These are phyloP conservation scores for Allium cepa DNA, from an alignment of 106 monocot species.

Conservation along the genomic window DNA sequence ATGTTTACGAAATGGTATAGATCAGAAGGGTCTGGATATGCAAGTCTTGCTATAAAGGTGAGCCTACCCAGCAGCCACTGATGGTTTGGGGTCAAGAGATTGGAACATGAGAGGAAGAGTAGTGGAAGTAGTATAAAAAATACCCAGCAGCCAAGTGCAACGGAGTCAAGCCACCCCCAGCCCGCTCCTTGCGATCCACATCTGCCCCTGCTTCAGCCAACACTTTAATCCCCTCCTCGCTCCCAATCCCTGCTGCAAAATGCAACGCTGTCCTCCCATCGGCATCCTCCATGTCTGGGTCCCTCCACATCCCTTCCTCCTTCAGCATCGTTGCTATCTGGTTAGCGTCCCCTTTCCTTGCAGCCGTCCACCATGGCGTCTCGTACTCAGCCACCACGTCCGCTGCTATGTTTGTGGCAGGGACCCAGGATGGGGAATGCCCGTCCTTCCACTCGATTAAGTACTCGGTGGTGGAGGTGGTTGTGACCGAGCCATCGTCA, in stretches of 20 bases:
- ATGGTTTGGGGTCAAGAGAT: no score
- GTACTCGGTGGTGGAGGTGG: conserved; percentile 41
- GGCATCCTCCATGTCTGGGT: conserved; percentile 57
- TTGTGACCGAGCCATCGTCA: conserved; percentile 28
- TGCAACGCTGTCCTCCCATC: conserved; percentile 76
- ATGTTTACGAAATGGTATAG: no score
- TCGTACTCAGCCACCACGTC: conserved; percentile 87
- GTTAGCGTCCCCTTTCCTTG: conserved; percentile 57
- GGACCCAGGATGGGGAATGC: conserved; percentile 65
- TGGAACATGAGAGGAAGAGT: no score
- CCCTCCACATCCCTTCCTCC: conserved; percentile 28
- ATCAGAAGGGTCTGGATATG: no score
- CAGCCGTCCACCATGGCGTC: conserved; percentile 90
- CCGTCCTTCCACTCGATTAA: conserved; percentile 81
- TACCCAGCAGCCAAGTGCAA: conserved; percentile 73
- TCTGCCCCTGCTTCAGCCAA: conserved; percentile 35
- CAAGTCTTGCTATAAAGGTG: no score
- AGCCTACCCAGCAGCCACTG: no score
- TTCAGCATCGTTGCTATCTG: conserved; percentile 41
- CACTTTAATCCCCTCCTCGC: conserved; percentile 34
- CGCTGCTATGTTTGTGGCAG: conserved; percentile 41
- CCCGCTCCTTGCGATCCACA: conserved; percentile 24
- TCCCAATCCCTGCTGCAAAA: conserved; percentile 74
- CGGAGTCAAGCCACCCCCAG: conserved; percentile 71
- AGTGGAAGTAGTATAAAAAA: background rate